Percentiles rank a stretch among this genome's conserved stretches.
These are phyloP conservation scores for Pseudogymnoascus sp. DNA, from an alignment of 2,329 filamentous ascomycete genomes.

Conservation along the genomic window DNA sequence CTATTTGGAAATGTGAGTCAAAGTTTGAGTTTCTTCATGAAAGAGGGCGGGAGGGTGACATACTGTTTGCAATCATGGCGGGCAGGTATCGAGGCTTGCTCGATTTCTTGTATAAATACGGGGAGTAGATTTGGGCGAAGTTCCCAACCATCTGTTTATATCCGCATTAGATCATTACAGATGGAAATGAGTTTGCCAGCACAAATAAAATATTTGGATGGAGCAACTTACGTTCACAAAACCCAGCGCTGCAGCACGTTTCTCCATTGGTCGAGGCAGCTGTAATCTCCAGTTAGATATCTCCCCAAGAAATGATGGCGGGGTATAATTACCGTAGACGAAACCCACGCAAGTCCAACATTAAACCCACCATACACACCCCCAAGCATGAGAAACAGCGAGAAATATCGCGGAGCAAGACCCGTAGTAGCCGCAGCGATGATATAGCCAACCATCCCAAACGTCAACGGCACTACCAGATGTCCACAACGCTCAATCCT, in stretches of 20 bases:
- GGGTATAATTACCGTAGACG: slow-evolving; percentile 10
- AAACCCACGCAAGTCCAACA: slow-evolving; percentile 18
- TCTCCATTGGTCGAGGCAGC: slow-evolving; percentile 17
- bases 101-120: slow-evolving; percentile 8
- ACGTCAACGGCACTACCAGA: slow-evolving; percentile 14
- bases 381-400: slow-evolving; percentile 16
- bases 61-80: slow-evolving; percentile 14
- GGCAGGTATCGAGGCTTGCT: slow-evolving; percentile 13
- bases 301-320: not conserved
- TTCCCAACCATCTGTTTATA: slow-evolving; percentile 13
- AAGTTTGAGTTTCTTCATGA: not conserved
- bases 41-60: not conserved
- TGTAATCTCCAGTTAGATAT: not conserved
- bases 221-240: slow-evolving; percentile 15
- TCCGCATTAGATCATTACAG: not conserved
- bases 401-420: slow-evolving; percentile 18
- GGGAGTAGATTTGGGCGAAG: slow-evolving; percentile 12
- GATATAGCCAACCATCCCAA: slow-evolving; percentile 17
- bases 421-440: slow-evolving; percentile 14
- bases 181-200: not conserved
- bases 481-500: slow-evolving; percentile 10
- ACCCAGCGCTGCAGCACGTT: slow-evolving; percentile 19
- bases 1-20: not conserved
- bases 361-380: slow-evolving; percentile 17
- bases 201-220: not conserved